Base-by-base conservation (phyloP, 2,329 filamentous ascomycete genomes). In the Fusarium equiseti region DNA sequence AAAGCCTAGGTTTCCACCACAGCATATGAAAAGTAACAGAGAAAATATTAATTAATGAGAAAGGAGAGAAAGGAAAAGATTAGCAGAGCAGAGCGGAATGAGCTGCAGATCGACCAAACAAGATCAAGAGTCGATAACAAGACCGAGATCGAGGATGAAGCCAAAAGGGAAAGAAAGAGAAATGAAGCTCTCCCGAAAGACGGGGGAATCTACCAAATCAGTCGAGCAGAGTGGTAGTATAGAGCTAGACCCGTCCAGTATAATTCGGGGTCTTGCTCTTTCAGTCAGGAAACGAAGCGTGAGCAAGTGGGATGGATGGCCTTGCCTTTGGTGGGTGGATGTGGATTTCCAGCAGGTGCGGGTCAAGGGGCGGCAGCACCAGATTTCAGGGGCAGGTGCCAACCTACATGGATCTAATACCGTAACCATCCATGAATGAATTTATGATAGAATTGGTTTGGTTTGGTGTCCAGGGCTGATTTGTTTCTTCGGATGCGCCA, bases 381-480 rank as follows among this genome's bases (percentile, higher is more conserved):
- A 72, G 70, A 72, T 72, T 72, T 72, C 70, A 72, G 70, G 70
- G 70, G 70, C 70, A 73, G 66, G 65, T 70, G 50, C 58, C 55
- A 56, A 48, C 52, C 58, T 53, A 57, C 68, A 72, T 59, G 69
- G 69, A 63, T 66, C 46, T 45, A 59, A 52, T 53, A 53, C 38
- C 18, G 32, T 51, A 32, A 66, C 45, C 59, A 64, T 58, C 35
- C 35, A 38, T 38, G 35, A 38, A 38, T 38, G 44, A 40, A 22
- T 53, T 62, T 46, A 49, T 64, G 55, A 48, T 50, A 44, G 46
- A 38, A 40, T n/a, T 38, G 24, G 18, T 26, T 38, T 46, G 44
- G 18, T 50, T 42, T 38, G 44, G 18, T 50, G 35, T 38, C 18
- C 35, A 38, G 22, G 44, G 38, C 22, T 32, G 27, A 16, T 49